Evolutionary conservation across 2,329 filamentous ascomycete species (phyloP).

Genomic region (Diaporthe humulicola): DNA sequence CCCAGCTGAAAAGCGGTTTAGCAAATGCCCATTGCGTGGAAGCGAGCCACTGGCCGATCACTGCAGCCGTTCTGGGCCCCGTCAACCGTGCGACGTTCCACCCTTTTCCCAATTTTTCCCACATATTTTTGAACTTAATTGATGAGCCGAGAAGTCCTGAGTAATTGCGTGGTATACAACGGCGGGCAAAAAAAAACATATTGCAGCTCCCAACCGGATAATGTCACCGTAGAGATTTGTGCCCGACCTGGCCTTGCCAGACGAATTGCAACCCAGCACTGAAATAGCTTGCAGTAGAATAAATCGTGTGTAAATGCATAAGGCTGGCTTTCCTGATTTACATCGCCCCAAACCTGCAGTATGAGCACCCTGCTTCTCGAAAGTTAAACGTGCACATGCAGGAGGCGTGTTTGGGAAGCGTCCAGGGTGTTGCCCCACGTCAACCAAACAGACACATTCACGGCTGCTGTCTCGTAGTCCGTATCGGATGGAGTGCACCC

Average conservation of each 20-base stretch:
- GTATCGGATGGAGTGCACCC: neutral
- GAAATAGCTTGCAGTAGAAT: neutral
- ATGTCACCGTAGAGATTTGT: neutral
- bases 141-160: neutral
- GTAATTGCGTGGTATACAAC: too few species aligned
- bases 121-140: neutral
- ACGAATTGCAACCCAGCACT: neutral
- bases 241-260: neutral
- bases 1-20: neutral
- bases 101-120: neutral
- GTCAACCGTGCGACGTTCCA: neutral
- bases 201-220: neutral
- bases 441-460: neutral
- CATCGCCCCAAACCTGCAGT: neutral
- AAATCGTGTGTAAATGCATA: neutral
- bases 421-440: conserved; percentile 12
- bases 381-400: conserved; percentile 12
- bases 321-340: neutral
- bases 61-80: neutral
- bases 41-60: conserved; percentile 1
- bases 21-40: neutral
- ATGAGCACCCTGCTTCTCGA: neutral
- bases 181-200: neutral
- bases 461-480: neutral
- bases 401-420: conserved; percentile 1